Evolutionary conservation across 1,284 basidiomycete genomes (phyloP).

Genomic region (Sporisorium graminicola): DNA sequence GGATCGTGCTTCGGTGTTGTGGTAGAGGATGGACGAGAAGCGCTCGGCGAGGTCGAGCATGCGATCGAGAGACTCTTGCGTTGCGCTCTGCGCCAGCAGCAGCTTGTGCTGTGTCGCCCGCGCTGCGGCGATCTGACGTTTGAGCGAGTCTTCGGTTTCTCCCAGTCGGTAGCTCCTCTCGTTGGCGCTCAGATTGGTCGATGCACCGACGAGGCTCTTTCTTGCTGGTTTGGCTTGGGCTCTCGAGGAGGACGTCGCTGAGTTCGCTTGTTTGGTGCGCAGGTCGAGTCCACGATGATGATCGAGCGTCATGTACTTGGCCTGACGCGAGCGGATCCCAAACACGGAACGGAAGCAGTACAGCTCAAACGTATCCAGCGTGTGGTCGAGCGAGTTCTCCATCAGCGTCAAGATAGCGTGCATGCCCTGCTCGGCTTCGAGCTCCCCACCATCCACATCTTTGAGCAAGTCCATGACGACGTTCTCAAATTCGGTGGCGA

Average conservation of each 20-base stretch:
- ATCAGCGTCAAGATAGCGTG: conserved; percentile 64
- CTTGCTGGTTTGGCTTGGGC: conserved; percentile 6
- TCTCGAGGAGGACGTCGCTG: conserved; percentile 6
- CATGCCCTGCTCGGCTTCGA: conserved; percentile 61
- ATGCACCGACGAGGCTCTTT: conserved; percentile 23
- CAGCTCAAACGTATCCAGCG: conserved; percentile 67
- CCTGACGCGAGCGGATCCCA: conserved; percentile 61
- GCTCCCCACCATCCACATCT: conserved; percentile 45
- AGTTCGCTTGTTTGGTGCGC: conserved; percentile 25
- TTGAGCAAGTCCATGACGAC: conserved; percentile 41
- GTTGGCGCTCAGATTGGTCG: conserved; percentile 24
- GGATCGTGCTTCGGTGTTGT: neutral
- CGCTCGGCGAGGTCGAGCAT: conserved; percentile 28
- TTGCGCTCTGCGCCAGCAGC: conserved; percentile 31
- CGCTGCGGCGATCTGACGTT: conserved; percentile 47
- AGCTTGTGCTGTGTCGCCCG: conserved; percentile 50
- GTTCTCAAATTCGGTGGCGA: conserved; percentile 60
- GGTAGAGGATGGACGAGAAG: conserved; percentile 34
- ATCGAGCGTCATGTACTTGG: conserved; percentile 60
- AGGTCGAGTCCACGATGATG: conserved; percentile 68
- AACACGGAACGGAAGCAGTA: conserved; percentile 65
- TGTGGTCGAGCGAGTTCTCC: conserved; percentile 67
- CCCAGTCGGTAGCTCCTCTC: conserved; percentile 50
- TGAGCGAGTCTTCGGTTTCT: conserved; percentile 50
- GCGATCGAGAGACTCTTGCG: conserved; percentile 31